Evolutionary conservation across 1,139 yeast species (phyloP).

Genomic region (Kurtzmaniella natalensis): DNA sequence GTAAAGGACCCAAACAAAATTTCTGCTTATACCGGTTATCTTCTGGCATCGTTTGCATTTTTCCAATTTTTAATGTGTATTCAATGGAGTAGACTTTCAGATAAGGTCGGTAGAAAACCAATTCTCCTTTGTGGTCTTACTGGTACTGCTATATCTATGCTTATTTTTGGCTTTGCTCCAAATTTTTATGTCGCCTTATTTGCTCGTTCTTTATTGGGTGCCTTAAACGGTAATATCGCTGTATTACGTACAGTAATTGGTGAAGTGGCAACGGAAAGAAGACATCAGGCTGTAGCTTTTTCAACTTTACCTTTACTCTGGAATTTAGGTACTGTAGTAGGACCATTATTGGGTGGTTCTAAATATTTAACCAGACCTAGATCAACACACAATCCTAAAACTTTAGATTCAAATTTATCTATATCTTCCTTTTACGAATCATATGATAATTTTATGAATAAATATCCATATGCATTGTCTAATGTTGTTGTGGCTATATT

Average conservation of each 20-base stretch:
- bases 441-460: constrained; percentile 28
- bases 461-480: constrained; percentile 57
- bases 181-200: constrained; percentile 47
- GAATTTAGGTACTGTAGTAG: constrained; percentile 54
- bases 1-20: constrained; percentile 49
- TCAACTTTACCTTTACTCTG: constrained; percentile 56
- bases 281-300: constrained; percentile 60
- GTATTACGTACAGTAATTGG: constrained; percentile 59
- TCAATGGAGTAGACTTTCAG: constrained; percentile 56
- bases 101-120: constrained; percentile 54
- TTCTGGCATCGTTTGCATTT: constrained; percentile 53
- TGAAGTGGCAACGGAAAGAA: constrained; percentile 51
- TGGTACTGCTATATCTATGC: constrained; percentile 46
- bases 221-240: constrained; percentile 58
- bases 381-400: neutral
- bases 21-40: constrained; percentile 54
- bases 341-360: constrained; percentile 57
- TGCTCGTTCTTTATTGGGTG: constrained; percentile 52
- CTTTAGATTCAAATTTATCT: neutral
- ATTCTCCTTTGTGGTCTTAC: constrained; percentile 47
- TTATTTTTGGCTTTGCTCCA: constrained; percentile 50
- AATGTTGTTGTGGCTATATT: constrained; percentile 50
- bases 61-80: constrained; percentile 53
- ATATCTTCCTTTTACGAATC: constrained; percentile 6
- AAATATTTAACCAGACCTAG: constrained; percentile 30